These are phyloP conservation scores for Bertia moriformis DNA, from an alignment of 2,329 filamentous ascomycete species.

Conservation along the genomic window DNA sequence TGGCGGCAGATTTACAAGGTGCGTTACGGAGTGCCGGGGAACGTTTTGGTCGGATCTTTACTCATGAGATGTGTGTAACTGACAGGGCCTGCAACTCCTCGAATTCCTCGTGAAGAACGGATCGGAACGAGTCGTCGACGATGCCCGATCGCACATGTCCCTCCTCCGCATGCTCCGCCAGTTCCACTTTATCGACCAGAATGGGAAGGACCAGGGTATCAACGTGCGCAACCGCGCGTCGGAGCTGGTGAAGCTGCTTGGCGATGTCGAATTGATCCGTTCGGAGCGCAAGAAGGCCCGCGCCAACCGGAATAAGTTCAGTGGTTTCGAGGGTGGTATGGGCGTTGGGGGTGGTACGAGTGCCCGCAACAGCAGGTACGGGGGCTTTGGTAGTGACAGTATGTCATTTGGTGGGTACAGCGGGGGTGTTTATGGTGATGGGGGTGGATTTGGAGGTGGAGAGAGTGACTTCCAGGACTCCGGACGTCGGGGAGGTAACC, in stretches of 20 bases:
- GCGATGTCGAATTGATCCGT: constrained; percentile 79
- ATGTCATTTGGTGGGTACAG: constrained; percentile 48
- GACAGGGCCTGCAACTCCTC: constrained; percentile 59
- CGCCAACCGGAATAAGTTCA: constrained; percentile 83
- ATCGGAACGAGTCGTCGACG: constrained; percentile 91
- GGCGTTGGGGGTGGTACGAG: constrained; percentile 44
- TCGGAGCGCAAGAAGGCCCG: constrained; percentile 78
- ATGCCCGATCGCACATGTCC: constrained; percentile 86
- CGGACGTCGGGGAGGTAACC: constrained; percentile 48
- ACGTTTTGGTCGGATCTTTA: too few relatives aligned
- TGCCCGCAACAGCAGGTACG: constrained; percentile 40
- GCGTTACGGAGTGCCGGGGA: constrained; percentile 65
- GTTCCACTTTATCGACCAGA: constrained; percentile 90
- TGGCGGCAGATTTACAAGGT: constrained; percentile 99
- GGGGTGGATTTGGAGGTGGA: constrained; percentile 79
- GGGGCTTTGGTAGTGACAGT: constrained; percentile 78
- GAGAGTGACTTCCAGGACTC: constrained; percentile 55
- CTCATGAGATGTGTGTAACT: neutral
- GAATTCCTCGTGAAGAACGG: constrained; percentile 97
- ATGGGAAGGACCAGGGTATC: constrained; percentile 95
- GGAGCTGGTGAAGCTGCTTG: constrained; percentile 82
- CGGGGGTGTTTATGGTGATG: constrained; percentile 79
- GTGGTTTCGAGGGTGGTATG: constrained; percentile 75
- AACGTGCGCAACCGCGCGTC: constrained; percentile 95
- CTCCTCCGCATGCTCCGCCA: constrained; percentile 96